A percentile compares a stretch with the other conserved stretches of the same genome.
Evolutionary conservation across 1,284 basidiomycete species (phyloP).

Genomic region (Leccinum subrobustum): DNA sequence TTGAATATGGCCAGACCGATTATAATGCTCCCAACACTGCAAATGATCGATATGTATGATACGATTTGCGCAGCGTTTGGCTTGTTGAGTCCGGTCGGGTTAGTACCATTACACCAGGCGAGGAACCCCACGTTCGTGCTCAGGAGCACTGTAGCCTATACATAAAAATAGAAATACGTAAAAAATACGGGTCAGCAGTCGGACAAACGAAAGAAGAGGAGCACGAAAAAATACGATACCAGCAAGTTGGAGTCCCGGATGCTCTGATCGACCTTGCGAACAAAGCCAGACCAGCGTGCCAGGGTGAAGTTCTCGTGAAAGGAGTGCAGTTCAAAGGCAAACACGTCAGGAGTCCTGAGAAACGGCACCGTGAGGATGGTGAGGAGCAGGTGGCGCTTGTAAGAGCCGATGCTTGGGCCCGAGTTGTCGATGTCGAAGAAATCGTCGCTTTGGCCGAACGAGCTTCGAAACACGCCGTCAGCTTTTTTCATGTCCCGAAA

Average conservation of each 20-base stretch:
- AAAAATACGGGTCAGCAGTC: background rate
- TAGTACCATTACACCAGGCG: slow-evolving; percentile 10
- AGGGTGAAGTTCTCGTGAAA: slow-evolving; percentile 29
- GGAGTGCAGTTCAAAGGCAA: slow-evolving; percentile 26
- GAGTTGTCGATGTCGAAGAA: slow-evolving; percentile 32
- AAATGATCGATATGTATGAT: slow-evolving; percentile 32
- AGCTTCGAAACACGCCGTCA: slow-evolving; percentile 29
- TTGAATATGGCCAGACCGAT: slow-evolving; percentile 32
- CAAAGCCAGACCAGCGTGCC: slow-evolving; percentile 29
- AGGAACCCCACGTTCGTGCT: slow-evolving; percentile 26
- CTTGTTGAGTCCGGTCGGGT: background rate
- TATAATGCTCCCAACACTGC: slow-evolving; percentile 30
- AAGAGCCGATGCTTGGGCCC: slow-evolving; percentile 9
- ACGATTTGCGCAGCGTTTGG: slow-evolving; percentile 27
- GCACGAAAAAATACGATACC: slow-evolving; percentile 9
- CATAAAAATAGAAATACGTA: background rate
- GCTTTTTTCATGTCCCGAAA: slow-evolving; percentile 10
- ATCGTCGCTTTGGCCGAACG: slow-evolving; percentile 33
- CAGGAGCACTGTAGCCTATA: slow-evolving; percentile 30
- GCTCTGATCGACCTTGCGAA: slow-evolving; percentile 28
- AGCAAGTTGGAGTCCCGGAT: slow-evolving; percentile 27
- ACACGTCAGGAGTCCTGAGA: slow-evolving; percentile 29
- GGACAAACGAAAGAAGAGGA: background rate
- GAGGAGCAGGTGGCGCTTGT: slow-evolving; percentile 22
- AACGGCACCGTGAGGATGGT: slow-evolving; percentile 23